Percentiles rank a stretch among this genome's conserved stretches.
phyloP scores from a whole-genome alignment of 306 rosid genomes.

The Rosa persica region DNA sequence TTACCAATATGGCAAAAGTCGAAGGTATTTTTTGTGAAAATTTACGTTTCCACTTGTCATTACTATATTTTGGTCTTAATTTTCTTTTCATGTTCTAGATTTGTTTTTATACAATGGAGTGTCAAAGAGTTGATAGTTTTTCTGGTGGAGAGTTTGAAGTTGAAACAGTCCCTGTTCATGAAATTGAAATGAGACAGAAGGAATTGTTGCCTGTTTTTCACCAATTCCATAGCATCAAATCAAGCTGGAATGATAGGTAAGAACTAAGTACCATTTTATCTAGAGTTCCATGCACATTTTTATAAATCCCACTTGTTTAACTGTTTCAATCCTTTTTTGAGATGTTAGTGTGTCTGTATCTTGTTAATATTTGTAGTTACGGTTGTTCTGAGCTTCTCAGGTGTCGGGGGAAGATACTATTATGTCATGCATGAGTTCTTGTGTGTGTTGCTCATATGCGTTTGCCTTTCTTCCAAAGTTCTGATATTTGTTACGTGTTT shows the following conservation, averaged over 20 bases:
- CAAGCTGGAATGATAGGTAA: slow-evolving; percentile 75
- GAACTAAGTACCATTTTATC: slow-evolving; percentile 30
- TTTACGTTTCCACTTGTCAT: slow-evolving; percentile 19
- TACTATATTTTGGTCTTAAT: slow-evolving; percentile 18
- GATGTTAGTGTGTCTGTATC: slow-evolving; percentile 7
- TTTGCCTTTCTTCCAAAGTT: background rate
- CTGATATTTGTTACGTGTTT: slow-evolving; percentile 23
- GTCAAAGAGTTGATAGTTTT: slow-evolving; percentile 36
- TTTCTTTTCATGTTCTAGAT: slow-evolving; percentile 43
- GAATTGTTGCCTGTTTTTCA: slow-evolving; percentile 80
- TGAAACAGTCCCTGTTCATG: slow-evolving; percentile 63
- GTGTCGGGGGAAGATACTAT: background rate
- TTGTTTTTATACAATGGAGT: slow-evolving; percentile 50
- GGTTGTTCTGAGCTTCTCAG: background rate
- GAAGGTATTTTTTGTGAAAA: slow-evolving; percentile 49
- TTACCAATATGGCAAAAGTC: slow-evolving; percentile 79
- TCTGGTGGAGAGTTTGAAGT: slow-evolving; percentile 71
- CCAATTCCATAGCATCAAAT: slow-evolving; percentile 66
- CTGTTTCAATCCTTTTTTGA: slow-evolving; percentile 5
- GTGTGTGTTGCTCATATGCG: background rate
- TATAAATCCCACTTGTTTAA: background rate
- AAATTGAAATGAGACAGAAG: slow-evolving; percentile 71
- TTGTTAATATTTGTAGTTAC: slow-evolving; percentile 7
- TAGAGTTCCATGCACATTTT: slow-evolving; percentile 19
- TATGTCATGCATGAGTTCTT: background rate